phyloP scores from a whole-genome alignment of 108 stramenopile species.

The Bacterosira constricta region DNA sequence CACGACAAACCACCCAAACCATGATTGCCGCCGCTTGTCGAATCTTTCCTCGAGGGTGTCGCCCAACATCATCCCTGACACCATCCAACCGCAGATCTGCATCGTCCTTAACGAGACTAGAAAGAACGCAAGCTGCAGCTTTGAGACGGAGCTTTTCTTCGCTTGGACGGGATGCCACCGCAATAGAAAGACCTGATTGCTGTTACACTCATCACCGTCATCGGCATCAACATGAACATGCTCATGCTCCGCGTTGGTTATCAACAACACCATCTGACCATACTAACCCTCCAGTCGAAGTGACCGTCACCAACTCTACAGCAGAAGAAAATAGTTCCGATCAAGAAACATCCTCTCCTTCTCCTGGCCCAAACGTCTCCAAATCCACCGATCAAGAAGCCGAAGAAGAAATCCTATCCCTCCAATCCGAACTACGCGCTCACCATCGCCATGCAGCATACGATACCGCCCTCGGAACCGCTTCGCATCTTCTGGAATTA shows the following conservation, averaged over 20 bases:
- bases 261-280: background rate
- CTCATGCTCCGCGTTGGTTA: background rate
- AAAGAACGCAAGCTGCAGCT: no score
- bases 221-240: background rate
- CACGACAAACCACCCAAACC: no score
- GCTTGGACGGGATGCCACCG: no score
- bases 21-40: no score
- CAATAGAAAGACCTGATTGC: no score
- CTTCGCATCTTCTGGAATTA: constrained; percentile 47
- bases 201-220: background rate
- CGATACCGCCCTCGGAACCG: constrained; percentile 50
- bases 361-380: background rate
- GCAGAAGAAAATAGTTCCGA: background rate
- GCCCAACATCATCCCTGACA: no score
- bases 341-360: background rate
- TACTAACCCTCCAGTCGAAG: background rate
- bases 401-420: constrained; percentile 64
- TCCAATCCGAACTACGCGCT: constrained; percentile 60
- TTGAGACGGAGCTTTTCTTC: no score
- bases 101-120: no score
- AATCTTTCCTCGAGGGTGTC: no score
- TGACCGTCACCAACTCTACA: background rate
- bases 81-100: no score
- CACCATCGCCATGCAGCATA: constrained; percentile 72
- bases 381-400: constrained; percentile 57